Evolutionary conservation across 345 rosid genomes (phyloP).

Genomic region (Nephelium lappaceum): DNA sequence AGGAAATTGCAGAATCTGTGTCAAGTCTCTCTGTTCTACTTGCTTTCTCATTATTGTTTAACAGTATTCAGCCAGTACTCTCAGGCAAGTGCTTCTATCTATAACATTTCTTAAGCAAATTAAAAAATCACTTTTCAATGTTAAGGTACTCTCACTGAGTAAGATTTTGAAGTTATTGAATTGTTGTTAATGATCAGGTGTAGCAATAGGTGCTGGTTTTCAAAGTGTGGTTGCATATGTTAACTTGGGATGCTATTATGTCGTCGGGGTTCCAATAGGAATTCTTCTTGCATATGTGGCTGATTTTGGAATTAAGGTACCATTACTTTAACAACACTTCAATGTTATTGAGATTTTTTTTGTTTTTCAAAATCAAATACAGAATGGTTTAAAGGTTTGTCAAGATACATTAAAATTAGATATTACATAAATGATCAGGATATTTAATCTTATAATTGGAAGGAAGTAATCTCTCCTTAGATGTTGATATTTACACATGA

Average conservation of each 20-base stretch:
- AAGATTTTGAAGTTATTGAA: not conserved
- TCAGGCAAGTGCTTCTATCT: slow-evolving; percentile 22
- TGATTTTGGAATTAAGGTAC: slow-evolving; percentile 7
- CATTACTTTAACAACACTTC: too few species aligned
- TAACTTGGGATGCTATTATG: slow-evolving; percentile 36
- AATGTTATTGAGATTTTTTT: too few species aligned
- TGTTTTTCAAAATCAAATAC: too few species aligned
- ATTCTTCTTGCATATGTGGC: slow-evolving; percentile 16
- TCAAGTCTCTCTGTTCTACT: slow-evolving; percentile 38
- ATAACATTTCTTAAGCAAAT: too few species aligned
- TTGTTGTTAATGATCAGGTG: slow-evolving; percentile 21
- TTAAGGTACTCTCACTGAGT: not conserved
- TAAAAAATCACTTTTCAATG: too few species aligned
- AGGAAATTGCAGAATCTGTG: slow-evolving; percentile 34
- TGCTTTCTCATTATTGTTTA: slow-evolving; percentile 44
- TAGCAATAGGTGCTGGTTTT: slow-evolving; percentile 36
- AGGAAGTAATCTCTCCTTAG: too few species aligned
- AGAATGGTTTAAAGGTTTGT: not conserved
- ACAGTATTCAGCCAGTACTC: slow-evolving; percentile 43
- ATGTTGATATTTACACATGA: too few species aligned
- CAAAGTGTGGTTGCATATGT: slow-evolving; percentile 36
- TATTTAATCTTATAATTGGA: not conserved
- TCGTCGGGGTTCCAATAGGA: slow-evolving; percentile 35
- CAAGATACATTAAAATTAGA: not conserved
- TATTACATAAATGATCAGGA: not conserved